phyloP scores from a whole-genome alignment of 495 filamentous ascomycete genomes.

The Trichoderma orchidacearum region DNA sequence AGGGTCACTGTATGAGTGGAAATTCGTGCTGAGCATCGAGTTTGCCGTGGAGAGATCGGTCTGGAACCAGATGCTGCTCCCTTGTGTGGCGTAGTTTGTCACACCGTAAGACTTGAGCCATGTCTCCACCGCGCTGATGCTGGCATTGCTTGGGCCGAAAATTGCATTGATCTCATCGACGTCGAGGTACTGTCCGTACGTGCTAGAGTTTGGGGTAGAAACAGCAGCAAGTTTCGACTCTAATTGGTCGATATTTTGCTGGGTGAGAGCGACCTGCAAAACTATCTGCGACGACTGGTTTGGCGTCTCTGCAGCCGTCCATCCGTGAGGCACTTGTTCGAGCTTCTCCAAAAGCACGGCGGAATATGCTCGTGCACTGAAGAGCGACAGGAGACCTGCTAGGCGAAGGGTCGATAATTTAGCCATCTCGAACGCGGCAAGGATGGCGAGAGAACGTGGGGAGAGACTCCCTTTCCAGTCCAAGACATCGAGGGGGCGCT shows the following conservation, averaged over 20 bases:
- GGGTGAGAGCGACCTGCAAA: slow-evolving; percentile 5
- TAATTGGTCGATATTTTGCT: slow-evolving; percentile 37
- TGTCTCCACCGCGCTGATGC: slow-evolving; percentile 19
- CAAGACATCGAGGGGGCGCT: background rate
- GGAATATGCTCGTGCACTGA: background rate
- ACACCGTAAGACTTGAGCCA: slow-evolving; percentile 35
- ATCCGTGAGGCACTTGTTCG: background rate
- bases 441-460: background rate
- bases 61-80: slow-evolving; percentile 34
- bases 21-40: slow-evolving; percentile 20
- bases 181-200: slow-evolving; percentile 37
- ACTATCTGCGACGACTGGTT: slow-evolving; percentile 11
- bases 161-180: slow-evolving; percentile 27
- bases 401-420: background rate
- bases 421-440: background rate
- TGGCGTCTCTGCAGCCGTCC: background rate
- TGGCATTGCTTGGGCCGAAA: slow-evolving; percentile 27
- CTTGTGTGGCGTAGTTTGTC: slow-evolving; percentile 18
- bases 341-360: background rate
- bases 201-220: slow-evolving; percentile 32
- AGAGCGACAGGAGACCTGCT: background rate
- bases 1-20: background rate
- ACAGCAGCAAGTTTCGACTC: slow-evolving; percentile 31
- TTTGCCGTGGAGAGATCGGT: slow-evolving; percentile 35
- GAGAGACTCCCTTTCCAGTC: background rate